Evolutionary conservation across 768 basidiomycete genomes (phyloP).

Genomic region (Tricholomella constricta): DNA sequence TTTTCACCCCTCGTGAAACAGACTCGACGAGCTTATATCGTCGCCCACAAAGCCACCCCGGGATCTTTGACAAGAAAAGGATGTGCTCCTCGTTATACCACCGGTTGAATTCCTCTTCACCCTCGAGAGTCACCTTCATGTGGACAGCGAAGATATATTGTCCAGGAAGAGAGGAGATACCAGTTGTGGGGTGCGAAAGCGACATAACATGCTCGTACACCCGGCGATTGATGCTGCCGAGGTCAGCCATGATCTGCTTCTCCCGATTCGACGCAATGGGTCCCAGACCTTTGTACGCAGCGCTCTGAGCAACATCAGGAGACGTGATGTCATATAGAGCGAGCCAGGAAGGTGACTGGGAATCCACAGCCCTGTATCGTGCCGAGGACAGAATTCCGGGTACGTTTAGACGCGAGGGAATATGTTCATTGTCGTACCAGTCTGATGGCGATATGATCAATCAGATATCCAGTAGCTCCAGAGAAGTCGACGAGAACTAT

Average conservation of each 20-base stretch:
- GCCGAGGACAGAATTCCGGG: constrained; percentile 24
- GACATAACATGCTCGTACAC: constrained; percentile 22
- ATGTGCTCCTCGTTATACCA: constrained; percentile 35
- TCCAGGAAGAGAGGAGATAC: constrained; percentile 13
- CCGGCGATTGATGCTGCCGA: constrained; percentile 26
- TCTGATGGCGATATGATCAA: constrained; percentile 20
- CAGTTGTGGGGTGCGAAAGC: constrained; percentile 15
- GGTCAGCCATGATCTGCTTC: constrained; percentile 20
- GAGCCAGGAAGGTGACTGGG: constrained; percentile 29
- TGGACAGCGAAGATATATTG: constrained; percentile 22
- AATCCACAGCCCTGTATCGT: constrained; percentile 31
- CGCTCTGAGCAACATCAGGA: constrained; percentile 20
- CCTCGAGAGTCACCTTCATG: constrained; percentile 17
- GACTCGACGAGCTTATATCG: constrained; percentile 24
- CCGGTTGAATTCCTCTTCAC: constrained; percentile 29
- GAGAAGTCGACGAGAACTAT: neutral
- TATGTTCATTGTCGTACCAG: constrained; percentile 36
- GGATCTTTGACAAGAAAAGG: constrained; percentile 23
- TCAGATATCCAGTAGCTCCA: neutral
- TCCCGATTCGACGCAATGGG: constrained; percentile 25
- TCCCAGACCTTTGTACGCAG: constrained; percentile 23
- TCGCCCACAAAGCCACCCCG: constrained; percentile 29
- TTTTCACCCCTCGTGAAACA: constrained; percentile 10
- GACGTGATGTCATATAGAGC: constrained; percentile 30
- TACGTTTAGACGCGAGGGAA: constrained; percentile 26